Evolutionary conservation across 805 yeast genomes (phyloP).

Genomic region (Torulaspora indica): DNA sequence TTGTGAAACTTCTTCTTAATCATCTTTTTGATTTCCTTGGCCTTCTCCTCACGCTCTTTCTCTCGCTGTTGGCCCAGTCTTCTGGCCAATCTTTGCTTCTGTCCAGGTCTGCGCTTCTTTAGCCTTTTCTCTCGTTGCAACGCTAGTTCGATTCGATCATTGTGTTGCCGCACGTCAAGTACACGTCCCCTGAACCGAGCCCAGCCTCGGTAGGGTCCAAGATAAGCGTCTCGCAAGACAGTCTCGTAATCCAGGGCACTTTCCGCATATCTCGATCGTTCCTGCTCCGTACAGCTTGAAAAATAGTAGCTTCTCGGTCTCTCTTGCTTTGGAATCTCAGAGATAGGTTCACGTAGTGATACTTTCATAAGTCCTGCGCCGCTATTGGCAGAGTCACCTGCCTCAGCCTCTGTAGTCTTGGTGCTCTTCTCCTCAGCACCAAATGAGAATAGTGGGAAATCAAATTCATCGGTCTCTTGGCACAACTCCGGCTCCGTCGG

Average conservation of each 20-base stretch:
- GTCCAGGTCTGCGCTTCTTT: slow-evolving; percentile 30
- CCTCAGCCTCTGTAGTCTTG: neutral
- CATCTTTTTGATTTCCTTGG: slow-evolving; percentile 24
- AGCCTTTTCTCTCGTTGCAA: slow-evolving; percentile 12
- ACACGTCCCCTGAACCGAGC: slow-evolving; percentile 16
- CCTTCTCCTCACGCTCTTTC: slow-evolving; percentile 24
- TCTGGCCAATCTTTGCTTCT: slow-evolving; percentile 33
- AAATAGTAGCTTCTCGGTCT: slow-evolving; percentile 29
- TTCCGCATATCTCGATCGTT: slow-evolving; percentile 13
- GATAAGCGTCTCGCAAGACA: slow-evolving; percentile 13
- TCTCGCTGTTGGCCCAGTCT: slow-evolving; percentile 24
- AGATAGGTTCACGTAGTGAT: slow-evolving; percentile 24
- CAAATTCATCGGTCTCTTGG: slow-evolving; percentile 24
- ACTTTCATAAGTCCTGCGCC: slow-evolving; percentile 24
- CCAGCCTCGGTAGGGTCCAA: slow-evolving; percentile 12
- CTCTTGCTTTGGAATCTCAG: slow-evolving; percentile 17
- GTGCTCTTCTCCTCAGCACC: slow-evolving; percentile 7
- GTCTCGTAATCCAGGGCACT: slow-evolving; percentile 24
- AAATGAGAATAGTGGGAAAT: slow-evolving; percentile 32
- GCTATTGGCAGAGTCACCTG: neutral
- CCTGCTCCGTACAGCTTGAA: slow-evolving; percentile 15
- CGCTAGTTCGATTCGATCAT: slow-evolving; percentile 16
- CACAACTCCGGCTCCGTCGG: slow-evolving; percentile 11
- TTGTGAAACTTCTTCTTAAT: slow-evolving; percentile 35
- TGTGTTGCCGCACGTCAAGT: slow-evolving; percentile 18